A percentile compares a stretch with the other conserved stretches of the same genome.
Conservation (phyloP, 805 yeast species). For the Teunomyces funiuensis region DNA sequence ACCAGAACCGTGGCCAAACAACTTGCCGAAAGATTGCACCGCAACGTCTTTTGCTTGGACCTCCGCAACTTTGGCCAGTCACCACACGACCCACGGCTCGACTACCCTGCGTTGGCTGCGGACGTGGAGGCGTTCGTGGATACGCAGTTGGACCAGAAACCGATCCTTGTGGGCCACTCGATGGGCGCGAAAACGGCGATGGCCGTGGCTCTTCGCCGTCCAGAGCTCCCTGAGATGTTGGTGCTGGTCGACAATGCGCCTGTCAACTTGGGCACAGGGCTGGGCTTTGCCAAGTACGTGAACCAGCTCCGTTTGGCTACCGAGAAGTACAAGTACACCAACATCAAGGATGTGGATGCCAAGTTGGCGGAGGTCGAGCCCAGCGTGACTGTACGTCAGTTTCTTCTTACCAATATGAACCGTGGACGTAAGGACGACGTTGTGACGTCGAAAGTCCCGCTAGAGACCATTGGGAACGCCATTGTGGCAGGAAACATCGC, state of each 20-base stretch:
- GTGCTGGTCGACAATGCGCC: constrained; percentile 92
- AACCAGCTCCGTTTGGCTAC: constrained; percentile 59
- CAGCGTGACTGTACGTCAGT: constrained; percentile 63
- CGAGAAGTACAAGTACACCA: constrained; percentile 43
- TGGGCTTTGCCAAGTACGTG: constrained; percentile 67
- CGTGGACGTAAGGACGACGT: constrained; percentile 41
- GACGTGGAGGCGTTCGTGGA: constrained; percentile 80
- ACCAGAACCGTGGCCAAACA: constrained; percentile 75
- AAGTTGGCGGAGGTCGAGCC: constrained; percentile 63
- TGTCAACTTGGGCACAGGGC: constrained; percentile 52
- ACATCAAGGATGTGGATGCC: constrained; percentile 66
- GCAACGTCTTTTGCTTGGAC: constrained; percentile 72
- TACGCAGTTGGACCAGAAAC: constrained; percentile 39
- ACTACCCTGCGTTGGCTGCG: constrained; percentile 77
- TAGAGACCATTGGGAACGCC: constrained; percentile 63
- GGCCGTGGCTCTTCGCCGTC: constrained; percentile 75
- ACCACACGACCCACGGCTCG: constrained; percentile 70
- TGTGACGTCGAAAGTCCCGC: constrained; percentile 62
- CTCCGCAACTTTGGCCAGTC: constrained; percentile 92
- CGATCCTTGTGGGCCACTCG: constrained; percentile 75
- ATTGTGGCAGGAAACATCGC: constrained; percentile 67
- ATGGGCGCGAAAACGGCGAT: constrained; percentile 96
- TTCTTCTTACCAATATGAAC: constrained; percentile 68
- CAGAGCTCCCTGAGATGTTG: constrained; percentile 58
- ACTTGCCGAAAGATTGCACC: constrained; percentile 44